Evolutionary conservation across 768 basidiomycete species (phyloP).

Genomic region (Mycena pura): DNA sequence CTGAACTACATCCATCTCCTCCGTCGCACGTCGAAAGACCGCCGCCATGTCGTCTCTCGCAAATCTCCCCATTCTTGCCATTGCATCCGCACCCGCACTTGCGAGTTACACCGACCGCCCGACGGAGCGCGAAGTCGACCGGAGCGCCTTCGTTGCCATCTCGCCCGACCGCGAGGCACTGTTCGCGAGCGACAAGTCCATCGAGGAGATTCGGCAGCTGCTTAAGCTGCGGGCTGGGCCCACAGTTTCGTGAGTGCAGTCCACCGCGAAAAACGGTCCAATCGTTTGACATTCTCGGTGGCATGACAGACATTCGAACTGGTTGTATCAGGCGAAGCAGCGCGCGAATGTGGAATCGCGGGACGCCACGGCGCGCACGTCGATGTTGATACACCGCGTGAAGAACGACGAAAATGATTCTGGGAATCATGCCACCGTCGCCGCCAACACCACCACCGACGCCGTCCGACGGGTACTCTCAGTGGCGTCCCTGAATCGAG

Average conservation of each 20-base stretch:
- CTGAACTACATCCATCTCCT: conserved; percentile 7
- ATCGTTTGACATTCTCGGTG: background rate
- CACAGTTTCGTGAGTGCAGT: conserved; percentile 28
- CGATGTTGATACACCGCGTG: conserved; percentile 30
- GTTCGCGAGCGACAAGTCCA: conserved; percentile 31
- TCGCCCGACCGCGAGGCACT: conserved; percentile 45
- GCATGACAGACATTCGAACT: conserved; percentile 38
- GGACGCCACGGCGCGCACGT: conserved; percentile 35
- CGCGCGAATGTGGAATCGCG: conserved; percentile 31
- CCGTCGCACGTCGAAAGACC: background rate
- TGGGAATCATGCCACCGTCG: background rate
- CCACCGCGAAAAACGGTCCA: background rate
- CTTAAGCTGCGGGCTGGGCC: conserved; percentile 38
- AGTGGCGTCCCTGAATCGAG: conserved; percentile 30
- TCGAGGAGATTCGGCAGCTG: conserved; percentile 37
- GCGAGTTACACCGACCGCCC: conserved; percentile 21
- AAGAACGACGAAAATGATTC: conserved; percentile 20
- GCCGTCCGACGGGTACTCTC: conserved; percentile 36
- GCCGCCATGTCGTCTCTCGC: conserved; percentile 14
- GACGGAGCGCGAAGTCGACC: conserved; percentile 37
- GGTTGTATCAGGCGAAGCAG: conserved; percentile 38
- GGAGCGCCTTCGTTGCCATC: conserved; percentile 35
- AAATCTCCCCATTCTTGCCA: conserved; percentile 29
- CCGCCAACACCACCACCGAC: no score
- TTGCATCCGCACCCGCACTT: conserved; percentile 20